Evolutionary conservation across 1,284 basidiomycete genomes (phyloP).

Genomic region (Phylloporus sp.): DNA sequence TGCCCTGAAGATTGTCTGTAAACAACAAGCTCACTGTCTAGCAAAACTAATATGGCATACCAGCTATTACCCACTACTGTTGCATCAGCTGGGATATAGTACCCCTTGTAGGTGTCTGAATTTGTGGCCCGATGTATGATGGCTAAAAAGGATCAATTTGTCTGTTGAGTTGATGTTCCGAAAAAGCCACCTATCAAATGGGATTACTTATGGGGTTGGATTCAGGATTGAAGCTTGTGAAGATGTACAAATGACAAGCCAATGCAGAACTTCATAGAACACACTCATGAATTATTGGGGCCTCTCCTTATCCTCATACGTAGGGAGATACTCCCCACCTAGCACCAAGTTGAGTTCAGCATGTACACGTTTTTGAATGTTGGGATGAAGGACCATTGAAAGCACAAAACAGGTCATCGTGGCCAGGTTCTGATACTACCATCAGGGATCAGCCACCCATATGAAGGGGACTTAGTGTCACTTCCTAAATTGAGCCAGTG

Average conservation of each 20-base stretch:
- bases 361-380: slow-evolving; percentile 4
- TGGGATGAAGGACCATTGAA: slow-evolving; percentile 5
- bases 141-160: not conserved
- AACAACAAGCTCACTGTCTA: not conserved
- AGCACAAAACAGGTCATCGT: slow-evolving; percentile 10
- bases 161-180: not conserved
- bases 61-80: slow-evolving; percentile 12
- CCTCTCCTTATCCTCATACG: slow-evolving; percentile 7
- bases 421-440: not conserved
- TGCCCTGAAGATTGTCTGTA: not conserved
- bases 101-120: slow-evolving; percentile 9
- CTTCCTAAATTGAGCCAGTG: not conserved
- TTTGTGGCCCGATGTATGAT: slow-evolving; percentile 5
- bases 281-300: slow-evolving; percentile 10
- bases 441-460: not conserved
- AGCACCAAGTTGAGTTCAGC: slow-evolving; percentile 6
- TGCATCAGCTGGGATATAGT: slow-evolving; percentile 6
- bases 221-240: not conserved
- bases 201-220: slow-evolving; percentile 2
- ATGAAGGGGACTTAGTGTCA: slow-evolving; percentile 3
- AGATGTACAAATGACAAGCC: slow-evolving; percentile 8
- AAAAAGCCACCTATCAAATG: slow-evolving; percentile 1
- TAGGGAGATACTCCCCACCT: slow-evolving; percentile 4
- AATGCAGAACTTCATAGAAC: slow-evolving; percentile 6
- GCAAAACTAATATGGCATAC: not conserved